A percentile compares a stretch with the other conserved stretches of the same genome.
Evolutionary conservation across 2,329 filamentous ascomycete species (phyloP).

Genomic region (Dryadomyces quercivorus): DNA sequence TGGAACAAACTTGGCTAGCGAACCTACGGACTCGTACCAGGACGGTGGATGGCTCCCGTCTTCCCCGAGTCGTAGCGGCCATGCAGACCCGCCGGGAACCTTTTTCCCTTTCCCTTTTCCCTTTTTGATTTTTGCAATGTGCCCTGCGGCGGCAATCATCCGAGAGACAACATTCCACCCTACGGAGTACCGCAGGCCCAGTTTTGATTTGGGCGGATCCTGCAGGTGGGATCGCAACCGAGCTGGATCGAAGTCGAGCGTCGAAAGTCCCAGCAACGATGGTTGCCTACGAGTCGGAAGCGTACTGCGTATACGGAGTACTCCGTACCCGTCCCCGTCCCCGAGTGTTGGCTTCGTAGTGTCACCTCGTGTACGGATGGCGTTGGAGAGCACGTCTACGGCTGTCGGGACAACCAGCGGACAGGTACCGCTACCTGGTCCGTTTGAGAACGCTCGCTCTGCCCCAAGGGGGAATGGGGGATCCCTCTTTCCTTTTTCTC

Average conservation of each 20-base stretch:
- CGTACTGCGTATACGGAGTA: no score
- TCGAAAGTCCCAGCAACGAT: no score
- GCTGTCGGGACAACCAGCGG: conserved; percentile 3
- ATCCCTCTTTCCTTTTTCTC: conserved; percentile 3
- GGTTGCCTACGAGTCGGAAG: no score
- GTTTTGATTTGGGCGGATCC: background rate
- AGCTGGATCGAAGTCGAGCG: no score
- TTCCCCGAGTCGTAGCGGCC: conserved; percentile 2
- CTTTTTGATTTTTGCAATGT: background rate
- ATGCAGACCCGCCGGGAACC: background rate
- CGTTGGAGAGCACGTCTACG: no score
- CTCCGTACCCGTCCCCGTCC: no score
- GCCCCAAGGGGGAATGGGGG: conserved; percentile 5
- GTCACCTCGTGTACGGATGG: no score
- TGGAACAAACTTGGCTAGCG: background rate
- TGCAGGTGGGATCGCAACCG: background rate
- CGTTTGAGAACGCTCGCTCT: conserved; percentile 7
- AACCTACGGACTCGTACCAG: background rate
- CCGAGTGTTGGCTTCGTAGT: no score
- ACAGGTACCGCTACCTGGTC: conserved; percentile 7
- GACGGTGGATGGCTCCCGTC: conserved; percentile 1
- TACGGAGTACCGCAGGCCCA: background rate
- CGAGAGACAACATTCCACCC: background rate
- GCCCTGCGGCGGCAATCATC: background rate
- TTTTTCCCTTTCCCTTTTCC: background rate